Base-by-base conservation (phyloP, 2,329 filamentous ascomycete species). In the Epichloe coenophiala region DNA sequence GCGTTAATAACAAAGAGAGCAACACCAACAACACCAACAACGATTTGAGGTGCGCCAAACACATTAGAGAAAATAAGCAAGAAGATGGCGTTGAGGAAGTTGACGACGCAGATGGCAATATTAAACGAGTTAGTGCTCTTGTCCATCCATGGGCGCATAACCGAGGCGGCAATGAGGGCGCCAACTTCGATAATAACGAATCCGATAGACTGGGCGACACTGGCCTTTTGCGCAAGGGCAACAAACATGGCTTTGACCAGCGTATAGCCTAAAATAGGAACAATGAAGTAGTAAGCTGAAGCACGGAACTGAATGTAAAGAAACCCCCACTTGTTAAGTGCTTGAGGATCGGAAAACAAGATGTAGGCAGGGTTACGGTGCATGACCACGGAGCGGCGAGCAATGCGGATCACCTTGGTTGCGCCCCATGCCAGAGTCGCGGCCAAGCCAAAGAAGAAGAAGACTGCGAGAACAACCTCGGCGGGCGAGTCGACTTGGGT, bases 101-200 rank as follows among this genome's bases (percentile, higher is more conserved):
- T 96, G 68, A 95, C 76, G 44, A 81, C 84, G 55, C 82, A 85
- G 60, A 96, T 96, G 54, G 88, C 80, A 61, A 97, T 95, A 71
- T 96, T 96, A 77, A 95, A 95, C 45, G 84, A 83, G 68, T 96
- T 97, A 54, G 88, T 95, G 72, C 90, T 91, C 80, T 95, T 95
- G 75, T 96, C 91, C 91, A 97, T 97, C 85, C 88, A 97, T 17
- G 91, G 91, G 53, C 88, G 83, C 58, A 96, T 71, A 49, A 95
- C 83, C 53, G 82, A 85, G 51, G 88, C 82, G 21, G 71, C 81
- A 59, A 95, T 84, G 51, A 97, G 75, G 59, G 86, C 83, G 48
- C 69, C 79, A 2, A 84, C 84, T 68, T 97, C 91, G 51, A 96
- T 81, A 53, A 96, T 73, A 40, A 97, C 74, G 52, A 96, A 76